Evolutionary conservation across 306 rosid species (phyloP), one percentile per base, ranked within the genome.

Genomic region (Cucurbita argyrosperma): DNA sequence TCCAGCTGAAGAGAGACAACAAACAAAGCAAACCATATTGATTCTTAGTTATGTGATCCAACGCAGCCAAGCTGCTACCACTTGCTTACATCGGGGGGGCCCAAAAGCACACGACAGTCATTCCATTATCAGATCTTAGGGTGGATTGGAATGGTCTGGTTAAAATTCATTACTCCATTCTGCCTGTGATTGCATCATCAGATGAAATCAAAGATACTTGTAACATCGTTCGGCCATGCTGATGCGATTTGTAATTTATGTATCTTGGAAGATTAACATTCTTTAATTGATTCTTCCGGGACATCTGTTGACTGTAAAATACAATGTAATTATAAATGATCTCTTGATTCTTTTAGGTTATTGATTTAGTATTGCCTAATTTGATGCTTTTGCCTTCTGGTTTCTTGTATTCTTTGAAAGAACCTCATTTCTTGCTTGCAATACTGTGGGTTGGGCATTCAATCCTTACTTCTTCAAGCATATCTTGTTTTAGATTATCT

Each of bases 1-100:
- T 95, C 79, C 99, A 95, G 88, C 90, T 91, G n/a, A 95, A 95
- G 89, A 91, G 96, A 86, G 96, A 95, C 84, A 89, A 85, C 84
- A 95, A 89, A 82, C 92, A 86, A 84, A 88, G 82, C 79, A 86
- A 87, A 81, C 84, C 96, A 61, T 95, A 88, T 85, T 95, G 92
- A 93, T 69, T 54, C 4, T 58, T 83, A 78, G 88, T 76, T 50
- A 71, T 61, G 76, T 76, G 68, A 79, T 59, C 83, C 77, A 82
- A 73, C 81, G 77, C 79, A 76, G 85, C 82, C 79, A 75, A 81
- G 79, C 86, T 77, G 77, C 76, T 53, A 49, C 56, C 50, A 65
- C 68, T 50, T 65, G 50, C 78, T 71, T 46, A 12, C 72, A 74
- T 40, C 66, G 74, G 72, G 78, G 74, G 70, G 67, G 75, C 71